phyloP scores from a whole-genome alignment of 1,284 basidiomycete genomes.

The Ceratobasidium sp. region DNA sequence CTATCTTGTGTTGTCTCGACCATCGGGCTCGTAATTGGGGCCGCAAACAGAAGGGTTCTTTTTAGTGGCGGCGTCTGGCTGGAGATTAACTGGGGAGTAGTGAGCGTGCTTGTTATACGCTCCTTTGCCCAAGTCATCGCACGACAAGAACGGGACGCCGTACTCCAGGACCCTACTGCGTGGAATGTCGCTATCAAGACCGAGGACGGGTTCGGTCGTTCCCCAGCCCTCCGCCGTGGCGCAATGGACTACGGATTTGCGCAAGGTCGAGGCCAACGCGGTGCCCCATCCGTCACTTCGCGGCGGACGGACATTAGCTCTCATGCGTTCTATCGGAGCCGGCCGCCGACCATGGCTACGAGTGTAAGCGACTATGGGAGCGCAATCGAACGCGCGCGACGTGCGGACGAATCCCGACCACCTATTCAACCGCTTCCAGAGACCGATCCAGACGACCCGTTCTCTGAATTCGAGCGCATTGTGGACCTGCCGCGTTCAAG shows the following conservation, averaged over 20 bases:
- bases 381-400: conserved; percentile 38
- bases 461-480: conserved; percentile 39
- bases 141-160: conserved; percentile 71
- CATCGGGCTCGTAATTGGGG: conserved; percentile 65
- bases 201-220: conserved; percentile 33
- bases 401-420: conserved; percentile 27
- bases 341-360: conserved; percentile 19
- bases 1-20: conserved; percentile 65
- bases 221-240: conserved; percentile 29
- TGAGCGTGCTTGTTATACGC: conserved; percentile 69
- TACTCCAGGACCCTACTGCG: conserved; percentile 65
- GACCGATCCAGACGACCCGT: conserved; percentile 25
- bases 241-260: conserved; percentile 44
- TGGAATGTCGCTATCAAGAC: conserved; percentile 51
- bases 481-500: conserved; percentile 26
- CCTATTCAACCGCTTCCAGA: conserved; percentile 26
- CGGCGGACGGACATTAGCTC: conserved; percentile 35
- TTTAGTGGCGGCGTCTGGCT: conserved; percentile 67
- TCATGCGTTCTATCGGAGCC: conserved; percentile 32
- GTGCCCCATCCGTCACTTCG: conserved; percentile 19
- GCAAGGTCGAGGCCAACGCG: conserved; percentile 28
- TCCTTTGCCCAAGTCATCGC: conserved; percentile 72
- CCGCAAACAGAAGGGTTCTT: conserved; percentile 60
- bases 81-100: conserved; percentile 67
- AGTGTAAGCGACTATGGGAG: conserved; percentile 40